Evolutionary conservation across 257 asterid genomes (phyloP).

Genomic region (Petunia axillaris): DNA sequence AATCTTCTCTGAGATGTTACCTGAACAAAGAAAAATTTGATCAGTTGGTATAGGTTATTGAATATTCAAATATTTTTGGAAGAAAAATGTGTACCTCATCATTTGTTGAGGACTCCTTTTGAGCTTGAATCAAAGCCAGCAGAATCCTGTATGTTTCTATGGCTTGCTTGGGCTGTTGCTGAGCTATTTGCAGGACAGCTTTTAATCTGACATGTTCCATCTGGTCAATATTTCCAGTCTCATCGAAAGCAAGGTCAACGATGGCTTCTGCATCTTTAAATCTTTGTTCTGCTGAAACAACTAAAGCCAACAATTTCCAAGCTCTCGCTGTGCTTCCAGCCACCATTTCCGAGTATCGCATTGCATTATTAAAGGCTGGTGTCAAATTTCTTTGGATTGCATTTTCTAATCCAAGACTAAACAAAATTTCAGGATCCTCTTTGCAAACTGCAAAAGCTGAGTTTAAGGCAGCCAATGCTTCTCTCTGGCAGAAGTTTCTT

Average conservation of each 20-base stretch:
- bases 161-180: constrained; percentile 80
- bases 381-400: constrained; percentile 71
- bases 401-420: constrained; percentile 64
- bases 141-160: constrained; percentile 72
- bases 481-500: constrained; percentile 54
- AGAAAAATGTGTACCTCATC: constrained; percentile 40
- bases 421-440: constrained; percentile 62
- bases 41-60: not conserved
- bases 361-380: constrained; percentile 58
- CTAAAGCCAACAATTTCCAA: constrained; percentile 74
- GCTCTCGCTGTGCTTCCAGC: constrained; percentile 63
- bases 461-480: constrained; percentile 55
- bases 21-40: constrained; percentile 34
- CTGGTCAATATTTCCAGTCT: constrained; percentile 63
- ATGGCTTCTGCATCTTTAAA: constrained; percentile 72
- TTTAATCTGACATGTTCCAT: constrained; percentile 74
- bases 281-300: constrained; percentile 82
- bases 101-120: constrained; percentile 30
- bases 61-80: not conserved
- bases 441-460: constrained; percentile 34
- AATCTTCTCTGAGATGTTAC: constrained; percentile 42
- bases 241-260: constrained; percentile 77
- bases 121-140: constrained; percentile 70
- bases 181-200: constrained; percentile 70
- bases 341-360: constrained; percentile 54